Percentiles rank a stretch among this genome's conserved stretches.
Evolutionary conservation across 1,139 yeast species (phyloP).

Genomic region (Suhomyces choctaworum): DNA sequence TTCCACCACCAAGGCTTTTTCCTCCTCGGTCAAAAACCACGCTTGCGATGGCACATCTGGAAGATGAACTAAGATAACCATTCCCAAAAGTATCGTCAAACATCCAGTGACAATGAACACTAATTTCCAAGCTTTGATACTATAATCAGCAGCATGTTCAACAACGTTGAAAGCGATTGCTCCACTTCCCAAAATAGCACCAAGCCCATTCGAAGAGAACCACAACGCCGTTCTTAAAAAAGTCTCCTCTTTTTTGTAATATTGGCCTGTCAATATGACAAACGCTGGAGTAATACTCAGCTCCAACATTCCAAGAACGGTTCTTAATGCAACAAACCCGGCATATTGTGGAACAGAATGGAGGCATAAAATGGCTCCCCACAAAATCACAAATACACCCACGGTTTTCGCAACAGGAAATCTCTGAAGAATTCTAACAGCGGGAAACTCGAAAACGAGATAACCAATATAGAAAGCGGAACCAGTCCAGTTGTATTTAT

Average conservation of each 20-base stretch:
- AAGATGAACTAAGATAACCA: slow-evolving; percentile 41
- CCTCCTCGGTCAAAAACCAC: slow-evolving; percentile 43
- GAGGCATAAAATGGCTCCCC: slow-evolving; percentile 48
- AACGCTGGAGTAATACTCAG: slow-evolving; percentile 55
- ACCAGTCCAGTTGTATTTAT: slow-evolving; percentile 57
- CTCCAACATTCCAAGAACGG: slow-evolving; percentile 57
- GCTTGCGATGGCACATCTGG: slow-evolving; percentile 59
- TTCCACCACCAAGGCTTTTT: slow-evolving; percentile 39
- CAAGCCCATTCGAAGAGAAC: slow-evolving; percentile 54
- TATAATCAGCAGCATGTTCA: slow-evolving; percentile 28
- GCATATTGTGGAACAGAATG: slow-evolving; percentile 44
- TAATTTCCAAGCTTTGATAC: slow-evolving; percentile 48
- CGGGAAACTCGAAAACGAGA: slow-evolving; percentile 48
- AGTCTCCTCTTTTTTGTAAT: slow-evolving; percentile 53
- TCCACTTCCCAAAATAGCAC: slow-evolving; percentile 51
- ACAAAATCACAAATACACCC: slow-evolving; percentile 37
- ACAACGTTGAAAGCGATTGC: slow-evolving; percentile 53
- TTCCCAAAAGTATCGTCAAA: slow-evolving; percentile 47
- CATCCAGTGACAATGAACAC: slow-evolving; percentile 50
- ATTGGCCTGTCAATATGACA: slow-evolving; percentile 54
- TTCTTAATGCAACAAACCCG: slow-evolving; percentile 44
- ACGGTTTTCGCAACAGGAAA: slow-evolving; percentile 45
- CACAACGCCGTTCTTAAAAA: slow-evolving; percentile 49
- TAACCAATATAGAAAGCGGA: slow-evolving; percentile 58
- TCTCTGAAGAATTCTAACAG: slow-evolving; percentile 41